Percentiles rank a stretch among this genome's conserved stretches.
phyloP scores from a whole-genome alignment of 148 eudicot genomes.

The Rhododendron simsii region DNA sequence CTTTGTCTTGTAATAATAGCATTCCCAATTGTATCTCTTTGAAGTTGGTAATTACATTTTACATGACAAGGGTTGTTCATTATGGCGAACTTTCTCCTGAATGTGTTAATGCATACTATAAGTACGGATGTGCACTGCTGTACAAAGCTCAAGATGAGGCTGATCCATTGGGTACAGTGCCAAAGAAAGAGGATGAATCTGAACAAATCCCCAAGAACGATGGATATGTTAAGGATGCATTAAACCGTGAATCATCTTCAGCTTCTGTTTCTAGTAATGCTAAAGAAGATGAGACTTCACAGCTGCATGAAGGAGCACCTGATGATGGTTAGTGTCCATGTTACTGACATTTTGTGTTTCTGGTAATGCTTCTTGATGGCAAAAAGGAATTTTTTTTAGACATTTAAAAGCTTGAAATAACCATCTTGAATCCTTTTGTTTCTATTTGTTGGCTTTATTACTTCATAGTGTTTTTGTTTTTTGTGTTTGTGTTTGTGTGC shows the following conservation, averaged over 20 bases:
- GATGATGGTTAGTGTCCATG: conserved; percentile 42
- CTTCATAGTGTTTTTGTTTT: too few relatives aligned
- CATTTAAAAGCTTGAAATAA: neutral
- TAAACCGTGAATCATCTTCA: conserved; percentile 44
- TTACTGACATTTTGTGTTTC: neutral
- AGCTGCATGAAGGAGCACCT: conserved; percentile 27
- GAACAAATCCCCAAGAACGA: conserved; percentile 31
- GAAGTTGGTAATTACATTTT: neutral
- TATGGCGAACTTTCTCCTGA: conserved; percentile 88
- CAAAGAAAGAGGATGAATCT: conserved; percentile 75
- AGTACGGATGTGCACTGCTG: conserved; percentile 77
- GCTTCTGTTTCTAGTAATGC: conserved; percentile 53
- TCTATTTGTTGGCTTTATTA: neutral
- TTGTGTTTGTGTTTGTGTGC: too few relatives aligned
- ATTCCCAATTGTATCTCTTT: neutral
- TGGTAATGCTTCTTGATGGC: neutral
- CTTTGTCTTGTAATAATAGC: neutral
- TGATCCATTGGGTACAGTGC: conserved; percentile 73
- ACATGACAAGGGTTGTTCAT: conserved; percentile 51
- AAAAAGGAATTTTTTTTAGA: neutral
- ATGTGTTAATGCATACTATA: conserved; percentile 71
- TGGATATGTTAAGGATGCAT: conserved; percentile 32
- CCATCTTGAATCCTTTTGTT: neutral
- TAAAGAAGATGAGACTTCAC: conserved; percentile 41
- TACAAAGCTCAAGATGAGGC: conserved; percentile 95